Base-by-base conservation (phyloP, 768 basidiomycete genomes). In the Tulasnella sp. region DNA sequence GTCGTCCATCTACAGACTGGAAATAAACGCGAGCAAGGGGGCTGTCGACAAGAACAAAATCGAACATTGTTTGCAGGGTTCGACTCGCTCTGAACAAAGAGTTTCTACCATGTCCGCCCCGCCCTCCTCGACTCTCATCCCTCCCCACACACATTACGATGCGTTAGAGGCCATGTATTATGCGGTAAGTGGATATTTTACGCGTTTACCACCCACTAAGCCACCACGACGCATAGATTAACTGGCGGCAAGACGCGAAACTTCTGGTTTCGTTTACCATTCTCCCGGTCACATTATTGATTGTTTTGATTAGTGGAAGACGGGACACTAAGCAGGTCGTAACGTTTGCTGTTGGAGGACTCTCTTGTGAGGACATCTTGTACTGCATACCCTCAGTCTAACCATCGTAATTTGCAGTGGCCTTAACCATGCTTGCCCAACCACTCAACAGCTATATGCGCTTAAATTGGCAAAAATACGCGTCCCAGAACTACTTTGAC, bases 401-500 rank as follows among this genome's bases (percentile, higher is more conserved):
- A 8, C 19, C 2, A 2, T 46, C 45, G 45, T 46, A 6, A 6
- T 46, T 46, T 31, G 6, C 2, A 25, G 15, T 25, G 12, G 2
- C 32, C 17, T 3, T 14, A 4, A 15, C 11, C 17, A 46, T 23
- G 45, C 11, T 5, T 46, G 45, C 45, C 21, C n/a, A 46, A 11
- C 45, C 3, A 19, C 17, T 46, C 5, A 46, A 46, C 11, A 3
- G 11, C 11, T 3, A 2, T 4, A 23, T 46, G 6, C 45, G 32
- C n/a, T 14, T 9, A 2, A 46, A 46, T 31, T 46, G 45, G 45
- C 25, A 31, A 25, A 46, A 4, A 2, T 23, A 27, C 6, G 45
- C 23, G 21, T 46, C 45, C 6, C 45, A 46, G 23, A 46, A 46
- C 21, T 46, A 46, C 45, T 46, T 46, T 31, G 45, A 46, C 45